Base-by-base conservation (phyloP, 163 green algal genomes). In the Prototheca cutis region DNA sequence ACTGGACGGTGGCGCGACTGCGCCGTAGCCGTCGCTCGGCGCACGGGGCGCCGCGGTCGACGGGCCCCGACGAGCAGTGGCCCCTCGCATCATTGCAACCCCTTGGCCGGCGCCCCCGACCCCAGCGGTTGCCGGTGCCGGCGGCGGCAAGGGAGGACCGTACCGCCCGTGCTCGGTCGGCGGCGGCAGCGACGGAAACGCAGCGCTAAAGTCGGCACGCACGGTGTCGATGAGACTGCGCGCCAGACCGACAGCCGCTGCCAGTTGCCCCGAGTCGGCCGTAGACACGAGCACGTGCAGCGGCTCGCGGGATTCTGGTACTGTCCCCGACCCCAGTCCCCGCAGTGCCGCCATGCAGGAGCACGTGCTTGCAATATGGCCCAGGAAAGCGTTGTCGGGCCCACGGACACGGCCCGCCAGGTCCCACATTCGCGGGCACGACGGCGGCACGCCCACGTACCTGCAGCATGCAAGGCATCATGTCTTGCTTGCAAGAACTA, bases 191-290 rank as follows among this genome's bases (percentile, higher is more conserved):
- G 36, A 45, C n/a, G 71, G 62, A 36, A 68, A 55, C 15, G 36
- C 45, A 19, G 66, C 60, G n/a, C 52, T 32, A 24, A 63, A 66
- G n/a, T 76, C 72, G 13, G 48, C 62, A 7, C 65, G 34, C 2
- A 76, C 61, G 2, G 73, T 80, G 55, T 80, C 73, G n/a, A 77
- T 74, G 33, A 80, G 62, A 40, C 69, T 74, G 53, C 53, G 40
- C 1, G 68, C 61, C 30, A 80, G 59, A 32, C 55, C 64, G 48
- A 51, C 33, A 1, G 54, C 68, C 21, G 69, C 55, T 25, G 60
- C 59, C 8, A 63, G 56, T 19, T 58, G 39, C 25, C 57, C 55
- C 1, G 49, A 29, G 10, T 52, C 40, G 8, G 30, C 29, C 24
- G 55, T 28, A 5, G 31, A 27, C 24, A 76, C 40, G 19, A 55